Evolutionary conservation across 164 flowering plant genomes (phyloP), one percentile per base, ranked within the genome.

Genomic region (Vitis riparia): DNA sequence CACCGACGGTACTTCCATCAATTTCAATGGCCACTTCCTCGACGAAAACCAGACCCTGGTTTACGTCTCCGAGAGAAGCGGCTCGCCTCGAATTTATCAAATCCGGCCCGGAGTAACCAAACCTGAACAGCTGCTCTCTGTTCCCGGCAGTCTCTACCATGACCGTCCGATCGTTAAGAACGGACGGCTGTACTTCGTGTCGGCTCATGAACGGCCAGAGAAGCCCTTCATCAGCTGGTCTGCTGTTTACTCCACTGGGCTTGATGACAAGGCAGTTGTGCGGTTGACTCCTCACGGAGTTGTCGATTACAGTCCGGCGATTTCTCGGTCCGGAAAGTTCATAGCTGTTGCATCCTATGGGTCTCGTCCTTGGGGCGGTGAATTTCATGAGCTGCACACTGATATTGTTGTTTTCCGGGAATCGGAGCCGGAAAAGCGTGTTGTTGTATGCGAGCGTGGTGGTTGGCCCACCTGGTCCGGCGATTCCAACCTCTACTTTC

Each of bases 401-500:
- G 88, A 87, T 48, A 89, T 94, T 4, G 89, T 86, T 23, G 93
- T 94, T 55, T 91, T 90, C 65, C 44, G 17, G 3, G 78, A 32
- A 27, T 78, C 91, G 15, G 85, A 90, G 57, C 89, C 93, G n/a
- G 48, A 44, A 1, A 75, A 66, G 14, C 80, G 98, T 0, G 57
- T 70, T 1, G 55, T 78, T 2, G 79, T 90, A 9, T 68, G 80
- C 65, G 64, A 80, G 15, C 82, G 51, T 10, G 97, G 98, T 5
- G 97, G 98, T 0, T 94, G 97, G 97, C 98, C 98, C 9, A 76
- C 96, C 1, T 94, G 96, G 93, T 83, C 81, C 23, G 86, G 91
- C n/a, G 98, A 93, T 15, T 76, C 88, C 8, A 72, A 80, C 5
- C 47, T 94, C 29, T 94, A 70, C 79, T 94, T 89, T 61, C 98